These are phyloP conservation scores for Helichrysum umbraculigerum DNA, from an alignment of 129 eudicot species.

Conservation along the genomic window DNA sequence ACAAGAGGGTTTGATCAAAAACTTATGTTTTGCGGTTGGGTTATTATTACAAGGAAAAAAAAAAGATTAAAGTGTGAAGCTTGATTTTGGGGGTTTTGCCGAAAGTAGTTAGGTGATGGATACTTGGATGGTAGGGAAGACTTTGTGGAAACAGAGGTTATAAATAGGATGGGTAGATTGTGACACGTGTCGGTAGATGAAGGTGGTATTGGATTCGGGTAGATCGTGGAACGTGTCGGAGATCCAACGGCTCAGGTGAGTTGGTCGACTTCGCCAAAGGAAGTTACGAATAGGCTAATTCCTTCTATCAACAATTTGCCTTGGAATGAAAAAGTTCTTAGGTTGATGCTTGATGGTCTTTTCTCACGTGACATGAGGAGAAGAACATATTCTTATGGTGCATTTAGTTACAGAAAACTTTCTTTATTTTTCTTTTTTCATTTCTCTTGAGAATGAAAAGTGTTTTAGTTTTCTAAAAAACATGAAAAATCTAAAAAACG, in stretches of 20 bases:
- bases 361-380: not conserved
- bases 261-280: slow-evolving; percentile 24
- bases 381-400: too few relatives aligned
- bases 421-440: too few relatives aligned
- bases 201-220: slow-evolving; percentile 36
- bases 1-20: not conserved
- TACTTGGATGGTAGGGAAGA: not conserved
- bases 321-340: too few relatives aligned
- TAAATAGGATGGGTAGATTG: slow-evolving; percentile 16
- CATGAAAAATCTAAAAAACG: too few relatives aligned
- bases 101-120: not conserved
- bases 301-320: too few relatives aligned
- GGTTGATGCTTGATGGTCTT: not conserved
- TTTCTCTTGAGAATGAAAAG: too few relatives aligned
- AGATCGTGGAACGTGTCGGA: slow-evolving; percentile 17
- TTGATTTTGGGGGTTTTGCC: not conserved
- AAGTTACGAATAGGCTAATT: too few relatives aligned
- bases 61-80: not conserved
- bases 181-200: slow-evolving; percentile 47
- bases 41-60: not conserved
- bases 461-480: too few relatives aligned
- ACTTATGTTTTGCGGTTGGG: not conserved
- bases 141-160: not conserved
- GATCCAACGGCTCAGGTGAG: slow-evolving; percentile 34
- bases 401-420: too few relatives aligned